Evolutionary conservation across 2,329 filamentous ascomycete genomes (phyloP).

Genomic region (Aureobasidium sp.): DNA sequence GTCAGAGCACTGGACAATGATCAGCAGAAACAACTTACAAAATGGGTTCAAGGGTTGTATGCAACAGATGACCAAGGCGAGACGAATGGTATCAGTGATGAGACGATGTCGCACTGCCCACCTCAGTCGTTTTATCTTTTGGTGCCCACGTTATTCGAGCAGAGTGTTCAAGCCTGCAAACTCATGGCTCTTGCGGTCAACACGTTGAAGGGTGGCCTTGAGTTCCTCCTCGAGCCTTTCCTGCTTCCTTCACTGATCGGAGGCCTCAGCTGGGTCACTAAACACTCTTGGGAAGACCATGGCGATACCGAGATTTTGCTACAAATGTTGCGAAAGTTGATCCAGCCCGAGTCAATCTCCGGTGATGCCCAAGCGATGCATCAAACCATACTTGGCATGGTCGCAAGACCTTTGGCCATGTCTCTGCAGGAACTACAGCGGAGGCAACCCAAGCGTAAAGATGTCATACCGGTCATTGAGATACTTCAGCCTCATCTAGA

Average conservation of each 20-base stretch:
- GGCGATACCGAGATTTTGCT: slow-evolving; percentile 62
- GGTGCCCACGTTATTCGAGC: slow-evolving; percentile 68
- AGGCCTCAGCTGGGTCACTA: slow-evolving; percentile 63
- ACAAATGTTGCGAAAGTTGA: slow-evolving; percentile 63
- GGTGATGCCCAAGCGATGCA: slow-evolving; percentile 66
- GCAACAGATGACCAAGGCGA: slow-evolving; percentile 54
- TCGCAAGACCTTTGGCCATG: slow-evolving; percentile 61
- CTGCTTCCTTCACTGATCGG: slow-evolving; percentile 70
- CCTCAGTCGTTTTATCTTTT: slow-evolving; percentile 78
- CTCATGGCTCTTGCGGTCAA: slow-evolving; percentile 60
- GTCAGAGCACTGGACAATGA: slow-evolving; percentile 59
- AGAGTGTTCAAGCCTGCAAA: slow-evolving; percentile 65
- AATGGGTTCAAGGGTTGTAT: slow-evolving; percentile 73
- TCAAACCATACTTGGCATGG: slow-evolving; percentile 61
- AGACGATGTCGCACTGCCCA: slow-evolving; percentile 72
- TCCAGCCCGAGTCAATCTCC: slow-evolving; percentile 63
- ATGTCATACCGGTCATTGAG: slow-evolving; percentile 62
- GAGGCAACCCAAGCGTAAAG: slow-evolving; percentile 58
- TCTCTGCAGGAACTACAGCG: slow-evolving; percentile 60
- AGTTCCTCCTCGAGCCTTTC: slow-evolving; percentile 75
- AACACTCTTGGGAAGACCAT: slow-evolving; percentile 58
- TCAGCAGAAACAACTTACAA: slow-evolving; percentile 56
- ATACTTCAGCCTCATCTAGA: slow-evolving; percentile 53
- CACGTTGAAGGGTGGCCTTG: slow-evolving; percentile 64
- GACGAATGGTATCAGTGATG: slow-evolving; percentile 62